phyloP scores from a whole-genome alignment of 805 yeast species.

The Spathaspora gorwiae region DNA sequence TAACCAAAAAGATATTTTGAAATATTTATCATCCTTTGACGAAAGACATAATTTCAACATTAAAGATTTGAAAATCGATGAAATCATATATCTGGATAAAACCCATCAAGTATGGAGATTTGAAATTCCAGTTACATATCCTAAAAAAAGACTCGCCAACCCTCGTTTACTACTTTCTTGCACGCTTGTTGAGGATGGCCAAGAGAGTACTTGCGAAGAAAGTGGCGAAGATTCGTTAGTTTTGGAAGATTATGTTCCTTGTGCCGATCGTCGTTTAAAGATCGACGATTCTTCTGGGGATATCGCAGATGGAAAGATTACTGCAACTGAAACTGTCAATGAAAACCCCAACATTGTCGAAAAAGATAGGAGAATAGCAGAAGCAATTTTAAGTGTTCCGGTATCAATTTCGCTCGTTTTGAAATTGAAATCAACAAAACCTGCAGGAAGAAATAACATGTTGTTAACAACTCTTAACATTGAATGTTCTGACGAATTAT shows the following conservation, averaged over 20 bases:
- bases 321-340: not conserved
- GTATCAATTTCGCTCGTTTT: slow-evolving; percentile 39
- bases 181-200: slow-evolving; percentile 10
- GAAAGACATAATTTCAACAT: slow-evolving; percentile 1
- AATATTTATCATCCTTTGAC: slow-evolving; percentile 2
- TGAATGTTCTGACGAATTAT: slow-evolving; percentile 42
- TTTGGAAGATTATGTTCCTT: slow-evolving; percentile 13
- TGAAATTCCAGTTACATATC: slow-evolving; percentile 24
- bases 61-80: slow-evolving; percentile 1
- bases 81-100: slow-evolving; percentile 5
- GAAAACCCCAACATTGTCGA: not conserved
- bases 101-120: slow-evolving; percentile 25
- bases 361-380: slow-evolving; percentile 4
- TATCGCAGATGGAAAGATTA: not conserved
- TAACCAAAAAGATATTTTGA: slow-evolving; percentile 6
- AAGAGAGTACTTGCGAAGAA: not conserved
- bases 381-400: slow-evolving; percentile 17
- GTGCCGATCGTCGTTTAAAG: slow-evolving; percentile 1
- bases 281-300: not conserved
- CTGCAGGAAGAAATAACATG: slow-evolving; percentile 43
- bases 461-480: slow-evolving; percentile 46
- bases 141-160: slow-evolving; percentile 21
- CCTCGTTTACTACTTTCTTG: slow-evolving; percentile 23
- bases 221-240: slow-evolving; percentile 8
- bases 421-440: slow-evolving; percentile 42